Evolutionary conservation across 495 filamentous ascomycete species (phyloP).

Genomic region (Xylaria intraflava): DNA sequence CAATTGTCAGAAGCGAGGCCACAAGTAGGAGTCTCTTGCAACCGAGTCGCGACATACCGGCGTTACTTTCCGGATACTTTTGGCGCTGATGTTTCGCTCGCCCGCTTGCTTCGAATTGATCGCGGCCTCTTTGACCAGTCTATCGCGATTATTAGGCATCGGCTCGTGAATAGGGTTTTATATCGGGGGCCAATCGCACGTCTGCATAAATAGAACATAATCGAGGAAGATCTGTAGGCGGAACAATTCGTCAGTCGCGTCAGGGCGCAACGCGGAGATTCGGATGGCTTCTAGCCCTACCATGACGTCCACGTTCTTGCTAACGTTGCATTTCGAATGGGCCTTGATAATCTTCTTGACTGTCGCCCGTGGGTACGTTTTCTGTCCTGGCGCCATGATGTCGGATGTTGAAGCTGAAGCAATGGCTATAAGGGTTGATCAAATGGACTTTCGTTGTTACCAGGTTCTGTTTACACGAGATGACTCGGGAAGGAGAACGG

Average conservation of each 20-base stretch:
- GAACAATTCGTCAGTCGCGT: slow-evolving; percentile 8
- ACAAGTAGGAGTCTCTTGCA: neutral
- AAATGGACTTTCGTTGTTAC: too few relatives aligned
- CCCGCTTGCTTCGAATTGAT: slow-evolving; percentile 69
- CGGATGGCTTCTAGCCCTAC: slow-evolving; percentile 42
- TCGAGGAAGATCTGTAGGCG: slow-evolving; percentile 69
- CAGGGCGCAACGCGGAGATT: slow-evolving; percentile 10
- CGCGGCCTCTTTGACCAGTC: slow-evolving; percentile 75
- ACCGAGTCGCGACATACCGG: slow-evolving; percentile 47
- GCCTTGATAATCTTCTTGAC: slow-evolving; percentile 87
- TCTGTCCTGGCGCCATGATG: slow-evolving; percentile 53
- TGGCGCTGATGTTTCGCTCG: slow-evolving; percentile 65
- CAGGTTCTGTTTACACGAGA: too few relatives aligned
- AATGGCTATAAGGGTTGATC: neutral
- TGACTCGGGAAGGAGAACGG: too few relatives aligned
- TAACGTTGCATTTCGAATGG: slow-evolving; percentile 69
- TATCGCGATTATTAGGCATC: slow-evolving; percentile 27
- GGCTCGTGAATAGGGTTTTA: neutral
- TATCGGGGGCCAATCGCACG: slow-evolving; percentile 42
- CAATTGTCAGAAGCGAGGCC: neutral
- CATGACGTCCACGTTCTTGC: slow-evolving; percentile 82
- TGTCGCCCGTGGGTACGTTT: slow-evolving; percentile 76
- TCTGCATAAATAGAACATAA: slow-evolving; percentile 85
- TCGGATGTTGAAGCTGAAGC: neutral
- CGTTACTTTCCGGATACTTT: slow-evolving; percentile 68